Evolutionary conservation across 2,329 filamentous ascomycete species (phyloP).

Genomic region (Ceratocystis cacaofunesta): DNA sequence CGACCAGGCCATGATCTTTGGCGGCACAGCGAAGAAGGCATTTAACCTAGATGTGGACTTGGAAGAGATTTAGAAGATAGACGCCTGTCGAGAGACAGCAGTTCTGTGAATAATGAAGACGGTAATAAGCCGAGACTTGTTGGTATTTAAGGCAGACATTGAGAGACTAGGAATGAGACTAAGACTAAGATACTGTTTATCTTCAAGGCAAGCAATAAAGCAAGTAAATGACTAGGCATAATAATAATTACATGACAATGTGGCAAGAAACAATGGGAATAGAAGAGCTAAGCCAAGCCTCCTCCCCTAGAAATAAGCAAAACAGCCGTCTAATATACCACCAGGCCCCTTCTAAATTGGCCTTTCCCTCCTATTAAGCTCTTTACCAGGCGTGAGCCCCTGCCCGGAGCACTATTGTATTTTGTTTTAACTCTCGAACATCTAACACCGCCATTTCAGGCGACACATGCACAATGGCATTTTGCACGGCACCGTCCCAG

Average conservation of each 20-base stretch:
- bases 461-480: constrained; percentile 8
- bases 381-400: not conserved
- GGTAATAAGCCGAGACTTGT: not conserved
- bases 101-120: not conserved
- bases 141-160: not conserved
- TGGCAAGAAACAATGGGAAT: not conserved
- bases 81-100: not conserved
- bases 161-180: not conserved
- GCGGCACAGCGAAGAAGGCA: constrained; percentile 53
- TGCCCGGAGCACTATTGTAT: constrained; percentile 13
- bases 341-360: not conserved
- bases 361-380: not conserved
- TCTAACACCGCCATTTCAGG: constrained; percentile 10
- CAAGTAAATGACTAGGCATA: constrained; percentile 2
- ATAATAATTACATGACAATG: not conserved
- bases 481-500: constrained; percentile 10
- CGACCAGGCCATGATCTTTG: constrained; percentile 55
- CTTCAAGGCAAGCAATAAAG: not conserved
- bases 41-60: constrained; percentile 32
- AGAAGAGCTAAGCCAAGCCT: too few species aligned
- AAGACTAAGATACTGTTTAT: not conserved
- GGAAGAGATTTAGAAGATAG: not conserved
- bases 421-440: constrained; percentile 5
- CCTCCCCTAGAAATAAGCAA: not conserved
- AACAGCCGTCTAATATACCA: not conserved